These are phyloP conservation scores for Wickerhamiella galacta DNA, from an alignment of 805 yeast species.

Conservation along the genomic window DNA sequence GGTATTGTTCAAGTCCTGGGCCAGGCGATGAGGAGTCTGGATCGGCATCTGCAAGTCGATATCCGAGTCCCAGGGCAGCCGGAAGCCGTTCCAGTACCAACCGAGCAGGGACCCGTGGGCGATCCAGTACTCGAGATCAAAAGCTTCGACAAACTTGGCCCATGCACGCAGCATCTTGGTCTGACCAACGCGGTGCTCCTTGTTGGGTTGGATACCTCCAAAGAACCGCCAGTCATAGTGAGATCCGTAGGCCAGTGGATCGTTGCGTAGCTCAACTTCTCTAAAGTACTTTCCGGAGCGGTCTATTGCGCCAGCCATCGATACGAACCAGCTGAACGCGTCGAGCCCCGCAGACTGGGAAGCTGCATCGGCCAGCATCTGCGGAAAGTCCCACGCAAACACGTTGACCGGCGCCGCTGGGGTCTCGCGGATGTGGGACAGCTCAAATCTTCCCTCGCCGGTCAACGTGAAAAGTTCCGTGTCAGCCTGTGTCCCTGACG, in stretches of 20 bases:
- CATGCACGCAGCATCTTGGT: conserved; percentile 32
- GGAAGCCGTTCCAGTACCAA: conserved; percentile 33
- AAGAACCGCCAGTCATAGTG: conserved; percentile 57
- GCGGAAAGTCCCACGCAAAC: too few species aligned
- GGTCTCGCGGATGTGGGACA: too few species aligned
- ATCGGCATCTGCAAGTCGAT: conserved; percentile 38
- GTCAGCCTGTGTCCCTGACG: too few species aligned
- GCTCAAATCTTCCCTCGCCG: too few species aligned
- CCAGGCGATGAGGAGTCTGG: conserved; percentile 30
- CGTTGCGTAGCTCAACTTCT: conserved; percentile 11
- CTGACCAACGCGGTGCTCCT: conserved; percentile 29
- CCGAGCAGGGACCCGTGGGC: conserved; percentile 35
- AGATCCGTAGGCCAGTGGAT: conserved; percentile 12
- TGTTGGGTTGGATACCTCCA: conserved; percentile 26
- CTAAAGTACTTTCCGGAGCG: conserved; percentile 12
- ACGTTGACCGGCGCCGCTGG: too few species aligned
- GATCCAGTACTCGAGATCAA: conserved; percentile 31
- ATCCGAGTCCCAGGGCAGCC: conserved; percentile 38
- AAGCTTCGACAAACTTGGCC: conserved; percentile 28
- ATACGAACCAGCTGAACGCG: too few species aligned
- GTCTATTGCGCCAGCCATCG: too few species aligned
- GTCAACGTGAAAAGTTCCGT: too few species aligned
- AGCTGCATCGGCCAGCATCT: too few species aligned
- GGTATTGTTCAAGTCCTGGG: conserved; percentile 31
- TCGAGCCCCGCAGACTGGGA: too few species aligned